A percentile compares a stretch with the other conserved stretches of the same genome.
phyloP scores from a whole-genome alignment of 768 basidiomycete species.

The Pulveroboletus sp. region DNA sequence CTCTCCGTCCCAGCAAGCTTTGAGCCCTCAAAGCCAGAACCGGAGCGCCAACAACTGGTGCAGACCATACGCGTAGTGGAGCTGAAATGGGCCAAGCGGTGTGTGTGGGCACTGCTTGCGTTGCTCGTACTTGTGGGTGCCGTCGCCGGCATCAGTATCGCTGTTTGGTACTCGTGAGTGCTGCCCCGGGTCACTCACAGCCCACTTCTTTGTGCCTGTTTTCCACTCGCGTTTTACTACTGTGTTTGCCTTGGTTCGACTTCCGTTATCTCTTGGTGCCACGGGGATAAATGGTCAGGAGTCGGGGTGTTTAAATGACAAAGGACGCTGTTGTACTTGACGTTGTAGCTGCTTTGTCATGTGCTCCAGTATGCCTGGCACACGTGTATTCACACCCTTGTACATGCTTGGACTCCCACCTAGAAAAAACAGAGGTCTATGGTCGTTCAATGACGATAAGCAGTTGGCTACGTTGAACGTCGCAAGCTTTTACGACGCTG shows the following conservation, averaged over 20 bases:
- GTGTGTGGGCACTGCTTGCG: conserved; percentile 5
- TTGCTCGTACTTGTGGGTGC: background rate
- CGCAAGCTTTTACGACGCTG: no score
- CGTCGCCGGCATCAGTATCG: background rate
- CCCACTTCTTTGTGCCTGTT: background rate
- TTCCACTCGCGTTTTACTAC: background rate
- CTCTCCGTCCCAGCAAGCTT: conserved; percentile 32
- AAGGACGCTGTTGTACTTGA: background rate
- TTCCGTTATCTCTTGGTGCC: background rate
- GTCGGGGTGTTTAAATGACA: background rate
- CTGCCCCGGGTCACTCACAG: background rate
- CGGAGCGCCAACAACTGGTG: conserved; percentile 32
- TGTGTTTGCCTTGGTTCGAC: no score
- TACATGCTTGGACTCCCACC: no score
- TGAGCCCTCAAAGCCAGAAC: conserved; percentile 31
- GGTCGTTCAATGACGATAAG: background rate
- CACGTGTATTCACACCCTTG: no score
- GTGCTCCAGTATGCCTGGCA: background rate
- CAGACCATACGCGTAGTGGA: conserved; percentile 33
- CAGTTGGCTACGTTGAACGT: no score
- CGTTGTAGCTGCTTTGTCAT: background rate
- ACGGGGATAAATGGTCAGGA: background rate
- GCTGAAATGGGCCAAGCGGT: conserved; percentile 41
- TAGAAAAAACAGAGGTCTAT: no score
- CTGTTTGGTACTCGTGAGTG: background rate